phyloP scores from a whole-genome alignment of 2,329 filamentous ascomycete genomes.

The Tetracladium maxilliforme region DNA sequence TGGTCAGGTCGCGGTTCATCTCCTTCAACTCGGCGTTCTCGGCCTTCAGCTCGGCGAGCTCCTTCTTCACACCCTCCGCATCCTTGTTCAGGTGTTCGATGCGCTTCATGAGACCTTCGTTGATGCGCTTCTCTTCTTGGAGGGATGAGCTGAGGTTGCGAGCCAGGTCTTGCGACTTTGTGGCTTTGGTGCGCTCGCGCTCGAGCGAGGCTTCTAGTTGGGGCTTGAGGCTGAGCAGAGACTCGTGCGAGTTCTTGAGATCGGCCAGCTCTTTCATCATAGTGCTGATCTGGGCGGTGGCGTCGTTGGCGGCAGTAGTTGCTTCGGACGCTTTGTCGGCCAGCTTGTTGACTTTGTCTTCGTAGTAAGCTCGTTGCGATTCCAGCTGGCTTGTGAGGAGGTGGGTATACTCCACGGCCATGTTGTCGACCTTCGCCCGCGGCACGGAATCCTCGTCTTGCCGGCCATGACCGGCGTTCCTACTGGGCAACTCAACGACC shows the following conservation, averaged over 20 bases:
- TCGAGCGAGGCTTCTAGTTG: slow-evolving; percentile 58
- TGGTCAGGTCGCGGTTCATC: slow-evolving; percentile 73
- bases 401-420: slow-evolving; percentile 89
- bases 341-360: slow-evolving; percentile 78
- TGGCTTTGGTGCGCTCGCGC: slow-evolving; percentile 51
- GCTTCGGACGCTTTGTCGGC: slow-evolving; percentile 79
- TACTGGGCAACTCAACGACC: slow-evolving; percentile 71
- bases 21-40: slow-evolving; percentile 66
- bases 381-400: slow-evolving; percentile 87
- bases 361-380: slow-evolving; percentile 84
- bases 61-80: slow-evolving; percentile 37
- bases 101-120: slow-evolving; percentile 65
- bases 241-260: slow-evolving; percentile 37
- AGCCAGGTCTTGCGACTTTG: slow-evolving; percentile 62
- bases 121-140: slow-evolving; percentile 77
- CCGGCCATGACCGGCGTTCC: slow-evolving; percentile 20
- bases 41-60: slow-evolving; percentile 37
- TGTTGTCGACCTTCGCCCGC: slow-evolving; percentile 54
- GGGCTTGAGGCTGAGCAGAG: slow-evolving; percentile 37
- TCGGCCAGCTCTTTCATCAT: slow-evolving; percentile 31
- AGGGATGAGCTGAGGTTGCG: slow-evolving; percentile 60
- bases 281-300: slow-evolving; percentile 31
- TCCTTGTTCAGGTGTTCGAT: slow-evolving; percentile 61
- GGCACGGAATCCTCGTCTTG: slow-evolving; percentile 53
- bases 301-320: slow-evolving; percentile 48